These are phyloP conservation scores for Penicillium subrubescens DNA, from an alignment of 495 filamentous ascomycete species.

Conservation along the genomic window DNA sequence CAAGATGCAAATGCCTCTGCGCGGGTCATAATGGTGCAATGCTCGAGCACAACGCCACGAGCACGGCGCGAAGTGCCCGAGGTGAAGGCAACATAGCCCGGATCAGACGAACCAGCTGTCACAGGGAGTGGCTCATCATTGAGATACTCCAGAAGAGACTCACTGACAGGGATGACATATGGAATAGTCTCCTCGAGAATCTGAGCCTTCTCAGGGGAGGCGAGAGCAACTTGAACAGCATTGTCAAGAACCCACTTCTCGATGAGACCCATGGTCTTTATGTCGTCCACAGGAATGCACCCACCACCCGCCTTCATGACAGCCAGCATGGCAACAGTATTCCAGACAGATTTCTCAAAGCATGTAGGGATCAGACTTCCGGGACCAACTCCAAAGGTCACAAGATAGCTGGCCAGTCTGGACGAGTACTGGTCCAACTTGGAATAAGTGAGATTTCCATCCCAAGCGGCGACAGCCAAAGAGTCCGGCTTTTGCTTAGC, in stretches of 20 bases:
- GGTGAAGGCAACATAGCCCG: conserved; percentile 60
- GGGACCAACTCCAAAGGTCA: conserved; percentile 39
- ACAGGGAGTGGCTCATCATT: conserved; percentile 18
- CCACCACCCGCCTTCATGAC: conserved; percentile 48
- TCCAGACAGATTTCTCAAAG: conserved; percentile 45
- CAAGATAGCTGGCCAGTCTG: conserved; percentile 47
- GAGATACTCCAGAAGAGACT: conserved; percentile 42
- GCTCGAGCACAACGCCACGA: conserved; percentile 40
- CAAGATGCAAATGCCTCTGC: conserved; percentile 50
- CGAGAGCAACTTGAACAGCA: conserved; percentile 44
- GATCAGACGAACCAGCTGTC: conserved; percentile 26
- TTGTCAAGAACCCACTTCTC: conserved; percentile 44
- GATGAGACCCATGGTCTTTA: conserved; percentile 27
- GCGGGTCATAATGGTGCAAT: conserved; percentile 45
- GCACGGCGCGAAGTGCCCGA: conserved; percentile 46
- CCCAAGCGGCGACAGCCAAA: conserved; percentile 50
- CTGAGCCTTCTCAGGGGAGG: conserved; percentile 40
- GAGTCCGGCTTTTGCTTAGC: conserved; percentile 37
- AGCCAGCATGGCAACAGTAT: conserved; percentile 42
- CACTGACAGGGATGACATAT: conserved; percentile 43
- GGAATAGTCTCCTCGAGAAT: conserved; percentile 40
- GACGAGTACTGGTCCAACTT: conserved; percentile 51
- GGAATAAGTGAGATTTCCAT: conserved; percentile 52
- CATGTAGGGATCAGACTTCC: conserved; percentile 42
- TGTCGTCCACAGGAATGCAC: conserved; percentile 41